A percentile compares a stretch with the other conserved stretches of the same genome.
phyloP scores from a whole-genome alignment of 441 rosid species.

The Hura crepitans region DNA sequence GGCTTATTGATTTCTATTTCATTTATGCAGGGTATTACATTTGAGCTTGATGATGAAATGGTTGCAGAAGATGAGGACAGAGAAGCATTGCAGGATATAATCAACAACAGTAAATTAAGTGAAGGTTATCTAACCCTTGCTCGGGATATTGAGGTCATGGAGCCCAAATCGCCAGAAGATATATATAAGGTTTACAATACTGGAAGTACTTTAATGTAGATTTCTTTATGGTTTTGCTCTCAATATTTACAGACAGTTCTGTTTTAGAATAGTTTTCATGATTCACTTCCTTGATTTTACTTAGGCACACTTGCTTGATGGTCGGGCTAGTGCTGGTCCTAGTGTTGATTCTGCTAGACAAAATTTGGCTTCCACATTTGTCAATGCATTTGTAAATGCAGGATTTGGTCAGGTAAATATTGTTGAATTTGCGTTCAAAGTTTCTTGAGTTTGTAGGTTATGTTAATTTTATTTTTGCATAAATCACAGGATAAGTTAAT shows the following conservation, averaged over 20 bases:
- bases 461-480: conserved; percentile 18
- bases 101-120: conserved; percentile 67
- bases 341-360: conserved; percentile 93
- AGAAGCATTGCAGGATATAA: conserved; percentile 69
- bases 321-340: conserved; percentile 73
- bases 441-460: conserved; percentile 5
- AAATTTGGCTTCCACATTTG: conserved; percentile 93
- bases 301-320: conserved; percentile 96
- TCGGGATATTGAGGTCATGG: conserved; percentile 98
- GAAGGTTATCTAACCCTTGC: conserved; percentile 96
- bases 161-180: conserved; percentile 95
- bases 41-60: conserved; percentile 71
- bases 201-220: neutral
- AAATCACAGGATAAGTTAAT: conserved; percentile 79
- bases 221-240: neutral
- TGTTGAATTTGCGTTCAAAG: conserved; percentile 8
- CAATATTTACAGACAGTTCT: neutral
- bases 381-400: conserved; percentile 96
- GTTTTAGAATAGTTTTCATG: conserved; percentile 3
- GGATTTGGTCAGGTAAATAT: conserved; percentile 83
- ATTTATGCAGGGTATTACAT: conserved; percentile 57
- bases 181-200: conserved; percentile 68
- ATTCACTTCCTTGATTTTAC: conserved; percentile 14
- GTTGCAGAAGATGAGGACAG: conserved; percentile 56
- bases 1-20: conserved; percentile 3